Base-by-base conservation (phyloP, 805 yeast genomes). In the Cyberlindnera mrakii region DNA sequence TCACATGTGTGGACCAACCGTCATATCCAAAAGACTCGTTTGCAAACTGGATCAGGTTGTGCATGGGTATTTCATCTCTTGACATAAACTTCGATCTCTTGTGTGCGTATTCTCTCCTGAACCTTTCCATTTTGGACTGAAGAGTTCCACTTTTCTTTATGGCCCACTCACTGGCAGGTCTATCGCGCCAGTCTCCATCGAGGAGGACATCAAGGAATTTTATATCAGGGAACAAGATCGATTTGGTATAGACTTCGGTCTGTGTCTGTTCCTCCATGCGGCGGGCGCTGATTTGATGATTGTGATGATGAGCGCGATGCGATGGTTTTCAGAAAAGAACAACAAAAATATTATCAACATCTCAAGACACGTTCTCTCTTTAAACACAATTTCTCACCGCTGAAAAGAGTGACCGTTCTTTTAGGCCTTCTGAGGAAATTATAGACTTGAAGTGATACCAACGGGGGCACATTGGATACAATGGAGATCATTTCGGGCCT, bases 21-120 rank as follows among this genome's bases (percentile, higher is more conserved):
- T 75, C 66, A 53, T 63, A 74, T 0, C 82, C 83, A 59, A 76
- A 78, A 0, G 70, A 58, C 32, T 71, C 75, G 45, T 78, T 78
- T 1, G 79, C 77, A 43, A 70, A 55, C 13, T 58, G 57, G 7
- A 71, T 53, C 4, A 74, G 53, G 17, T 48, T 46, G 43, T 64
- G 60, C 5, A 59, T 51, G 0, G 74, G 69, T 15, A 70, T 34
- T 7, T 37, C 48, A 25, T 50, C 49, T 3, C 38, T 39, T 1
- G 37, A 27, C 19, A 44, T 6, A 29, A 41, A 35, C 4, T 17
- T 27, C 5, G 46, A 42, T 8, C 41, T 23, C 18, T 36, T 36
- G 33, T 49, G 46, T n/a, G 44, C 49, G 9, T 38, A 38, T 16
- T 33, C 33, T 1, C 41, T 33, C 13, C 34, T 31, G 27, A 30